Percentiles rank a stretch among this genome's conserved stretches.
Evolutionary conservation across 2,329 filamentous ascomycete species (phyloP).

Genomic region (Fusarium heterosporum): DNA sequence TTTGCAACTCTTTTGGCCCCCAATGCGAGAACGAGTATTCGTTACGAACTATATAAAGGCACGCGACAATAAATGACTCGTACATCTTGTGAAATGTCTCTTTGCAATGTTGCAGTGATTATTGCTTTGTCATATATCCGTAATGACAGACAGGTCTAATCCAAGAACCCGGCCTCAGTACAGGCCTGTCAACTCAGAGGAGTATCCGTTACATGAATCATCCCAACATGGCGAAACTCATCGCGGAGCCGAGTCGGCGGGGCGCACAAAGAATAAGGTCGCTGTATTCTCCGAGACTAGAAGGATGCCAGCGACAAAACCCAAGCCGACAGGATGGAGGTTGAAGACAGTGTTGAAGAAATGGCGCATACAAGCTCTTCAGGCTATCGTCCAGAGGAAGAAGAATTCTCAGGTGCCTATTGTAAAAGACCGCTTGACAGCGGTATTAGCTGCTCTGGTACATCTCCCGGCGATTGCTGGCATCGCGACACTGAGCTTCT

Average conservation of each 20-base stretch:
- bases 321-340: slow-evolving; percentile 24
- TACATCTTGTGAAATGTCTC: not conserved
- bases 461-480: slow-evolving; percentile 38
- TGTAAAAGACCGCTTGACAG: slow-evolving; percentile 36
- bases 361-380: slow-evolving; percentile 31
- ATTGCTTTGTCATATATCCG: not conserved
- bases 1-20: not conserved
- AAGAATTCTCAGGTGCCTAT: slow-evolving; percentile 27
- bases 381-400: slow-evolving; percentile 12
- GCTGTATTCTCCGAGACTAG: not conserved
- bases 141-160: slow-evolving; percentile 11
- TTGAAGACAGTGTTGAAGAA: slow-evolving; percentile 33
- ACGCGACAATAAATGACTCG: not conserved
- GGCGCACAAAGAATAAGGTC: not conserved
- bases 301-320: not conserved
- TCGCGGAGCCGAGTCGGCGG: not conserved
- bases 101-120: not conserved
- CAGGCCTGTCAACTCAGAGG: slow-evolving; percentile 30
- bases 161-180: slow-evolving; percentile 23
- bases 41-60: not conserved
- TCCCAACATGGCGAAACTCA: not conserved
- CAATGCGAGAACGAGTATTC: not conserved
- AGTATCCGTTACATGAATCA: not conserved
- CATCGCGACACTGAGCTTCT: slow-evolving; percentile 34
- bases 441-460: slow-evolving; percentile 24